Conservation (phyloP, 257 asterid genomes). For the Salvia rosmarinus region DNA sequence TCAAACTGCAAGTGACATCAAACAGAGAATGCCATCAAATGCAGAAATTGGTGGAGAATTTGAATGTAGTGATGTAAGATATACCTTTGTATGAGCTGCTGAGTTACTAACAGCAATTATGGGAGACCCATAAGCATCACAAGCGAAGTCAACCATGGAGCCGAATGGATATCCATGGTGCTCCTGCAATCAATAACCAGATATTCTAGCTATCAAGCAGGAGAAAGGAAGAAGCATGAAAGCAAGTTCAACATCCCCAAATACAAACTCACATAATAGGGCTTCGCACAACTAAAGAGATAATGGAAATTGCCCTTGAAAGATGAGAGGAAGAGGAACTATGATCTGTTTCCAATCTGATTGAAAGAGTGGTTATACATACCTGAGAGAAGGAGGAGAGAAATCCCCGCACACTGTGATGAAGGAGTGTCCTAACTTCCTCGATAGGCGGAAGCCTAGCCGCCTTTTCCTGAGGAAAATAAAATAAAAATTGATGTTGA, state of each 20-base stretch:
- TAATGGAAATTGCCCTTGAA: no score
- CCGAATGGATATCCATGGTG: conserved; percentile 81
- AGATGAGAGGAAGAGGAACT: background rate
- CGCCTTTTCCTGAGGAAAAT: conserved; percentile 54
- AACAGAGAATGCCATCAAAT: background rate
- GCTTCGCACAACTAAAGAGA: background rate
- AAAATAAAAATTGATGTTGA: background rate
- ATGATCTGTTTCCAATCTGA: background rate
- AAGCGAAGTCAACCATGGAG: conserved; percentile 84
- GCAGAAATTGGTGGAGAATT: background rate
- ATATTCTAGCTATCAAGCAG: background rate
- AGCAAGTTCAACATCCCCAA: conserved; percentile 12
- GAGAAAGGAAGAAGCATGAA: background rate
- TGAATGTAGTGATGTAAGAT: background rate
- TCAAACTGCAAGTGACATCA: background rate
- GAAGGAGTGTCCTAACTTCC: conserved; percentile 67
- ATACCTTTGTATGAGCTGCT: conserved; percentile 77
- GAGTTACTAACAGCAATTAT: conserved; percentile 67
- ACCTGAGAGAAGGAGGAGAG: conserved; percentile 83
- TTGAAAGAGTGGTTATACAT: background rate
- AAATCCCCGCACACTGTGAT: conserved; percentile 67
- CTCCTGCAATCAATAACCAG: conserved; percentile 45
- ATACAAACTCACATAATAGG: background rate
- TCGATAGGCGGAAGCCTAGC: conserved; percentile 70
- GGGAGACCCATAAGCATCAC: conserved; percentile 79